Conservation (phyloP, 495 filamentous ascomycete genomes). For the Hypoxylon fragiforme region DNA sequence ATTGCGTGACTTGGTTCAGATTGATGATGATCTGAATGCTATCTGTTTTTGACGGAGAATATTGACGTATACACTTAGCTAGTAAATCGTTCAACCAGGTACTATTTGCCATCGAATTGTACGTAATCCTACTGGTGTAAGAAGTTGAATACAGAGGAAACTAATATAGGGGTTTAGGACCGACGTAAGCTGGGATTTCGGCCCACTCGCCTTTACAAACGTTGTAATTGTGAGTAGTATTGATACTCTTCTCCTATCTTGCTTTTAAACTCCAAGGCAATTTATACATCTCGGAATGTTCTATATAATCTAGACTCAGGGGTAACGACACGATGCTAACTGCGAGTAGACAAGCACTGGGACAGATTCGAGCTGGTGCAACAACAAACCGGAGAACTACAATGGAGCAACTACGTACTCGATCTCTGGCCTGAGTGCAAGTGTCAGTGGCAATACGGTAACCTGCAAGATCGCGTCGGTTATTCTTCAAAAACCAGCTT, state of each 20-base stretch:
- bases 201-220: slow-evolving; percentile 42
- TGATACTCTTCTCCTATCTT: too few relatives aligned
- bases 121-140: not conserved
- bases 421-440: slow-evolving; percentile 34
- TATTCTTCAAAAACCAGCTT: slow-evolving; percentile 35
- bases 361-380: slow-evolving; percentile 38
- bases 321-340: not conserved
- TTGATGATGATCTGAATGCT: not conserved
- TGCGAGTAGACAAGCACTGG: slow-evolving; percentile 30
- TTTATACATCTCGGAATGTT: too few relatives aligned
- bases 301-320: not conserved
- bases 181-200: slow-evolving; percentile 44
- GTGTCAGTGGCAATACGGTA: slow-evolving; percentile 38
- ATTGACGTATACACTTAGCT: slow-evolving; percentile 9
- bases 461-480: slow-evolving; percentile 42
- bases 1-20: not conserved
- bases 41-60: not conserved
- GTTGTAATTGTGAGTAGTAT: slow-evolving; percentile 42
- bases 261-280: not conserved
- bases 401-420: slow-evolving; percentile 40
- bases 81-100: slow-evolving; percentile 47
- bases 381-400: slow-evolving; percentile 42
- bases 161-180: slow-evolving; percentile 12
- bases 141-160: not conserved
- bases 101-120: slow-evolving; percentile 47